These are phyloP conservation scores for Ustilago vetiveriae DNA, from an alignment of 1,284 basidiomycete species.

Conservation along the genomic window DNA sequence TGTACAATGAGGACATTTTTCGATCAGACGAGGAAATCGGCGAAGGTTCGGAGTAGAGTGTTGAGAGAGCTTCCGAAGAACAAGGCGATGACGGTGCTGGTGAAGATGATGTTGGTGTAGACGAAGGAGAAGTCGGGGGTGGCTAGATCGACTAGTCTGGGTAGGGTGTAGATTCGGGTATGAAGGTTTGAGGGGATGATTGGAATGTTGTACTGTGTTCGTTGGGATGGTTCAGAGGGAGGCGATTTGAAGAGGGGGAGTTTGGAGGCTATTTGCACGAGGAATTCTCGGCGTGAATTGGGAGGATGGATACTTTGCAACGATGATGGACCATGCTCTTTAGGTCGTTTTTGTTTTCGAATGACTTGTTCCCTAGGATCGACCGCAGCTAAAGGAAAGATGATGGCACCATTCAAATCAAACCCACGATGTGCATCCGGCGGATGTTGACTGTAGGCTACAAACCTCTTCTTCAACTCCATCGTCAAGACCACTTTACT, in stretches of 20 bases:
- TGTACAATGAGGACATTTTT: not conserved
- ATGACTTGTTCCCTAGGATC: constrained; percentile 9
- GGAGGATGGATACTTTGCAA: not conserved
- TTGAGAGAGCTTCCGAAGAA: constrained; percentile 95
- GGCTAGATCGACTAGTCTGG: constrained; percentile 86
- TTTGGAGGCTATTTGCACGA: too few relatives aligned
- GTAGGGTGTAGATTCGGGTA: constrained; percentile 76
- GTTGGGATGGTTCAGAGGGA: not conserved
- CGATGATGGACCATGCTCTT: too few relatives aligned
- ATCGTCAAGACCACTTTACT: constrained; percentile 75
- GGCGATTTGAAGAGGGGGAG: not conserved
- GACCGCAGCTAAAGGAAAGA: constrained; percentile 67
- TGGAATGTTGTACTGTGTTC: not conserved
- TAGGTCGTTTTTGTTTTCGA: not conserved
- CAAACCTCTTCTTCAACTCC: constrained; percentile 83
- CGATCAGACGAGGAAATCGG: constrained; percentile 43
- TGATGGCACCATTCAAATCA: constrained; percentile 77
- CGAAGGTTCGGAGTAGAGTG: constrained; percentile 80
- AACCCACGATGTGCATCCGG: constrained; percentile 95
- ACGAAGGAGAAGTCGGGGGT: constrained; percentile 99
- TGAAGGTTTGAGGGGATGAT: constrained; percentile 1
- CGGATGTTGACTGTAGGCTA: constrained; percentile 93
- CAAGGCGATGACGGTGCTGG: constrained; percentile 72
- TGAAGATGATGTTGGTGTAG: constrained; percentile 86
- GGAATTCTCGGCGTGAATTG: too few relatives aligned